Conservation (phyloP, 2,329 filamentous ascomycete genomes). For the Gyromitra esculenta region DNA sequence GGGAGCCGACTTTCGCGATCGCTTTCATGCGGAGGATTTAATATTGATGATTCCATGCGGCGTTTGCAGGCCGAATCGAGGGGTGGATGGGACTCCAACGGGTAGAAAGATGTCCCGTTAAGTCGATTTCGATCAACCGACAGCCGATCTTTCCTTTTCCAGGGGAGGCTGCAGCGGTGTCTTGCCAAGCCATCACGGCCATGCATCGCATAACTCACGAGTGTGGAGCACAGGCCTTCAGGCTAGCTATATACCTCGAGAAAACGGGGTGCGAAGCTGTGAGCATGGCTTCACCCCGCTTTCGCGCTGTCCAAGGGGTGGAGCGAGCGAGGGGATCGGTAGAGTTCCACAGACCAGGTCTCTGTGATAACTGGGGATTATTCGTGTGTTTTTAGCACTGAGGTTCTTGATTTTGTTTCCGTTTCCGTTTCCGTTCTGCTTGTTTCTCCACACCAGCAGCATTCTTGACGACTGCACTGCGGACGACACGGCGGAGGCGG, state of each 20-base stretch:
- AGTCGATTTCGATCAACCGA: constrained; percentile 14
- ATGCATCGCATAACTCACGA: constrained; percentile 46
- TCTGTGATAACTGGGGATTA: constrained; percentile 21
- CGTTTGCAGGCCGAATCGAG: constrained; percentile 34
- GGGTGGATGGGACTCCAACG: constrained; percentile 6
- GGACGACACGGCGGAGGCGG: constrained; percentile 20
- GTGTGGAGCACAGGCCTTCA: constrained; percentile 43
- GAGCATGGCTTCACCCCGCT: constrained; percentile 44
- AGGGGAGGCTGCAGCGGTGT: constrained; percentile 30
- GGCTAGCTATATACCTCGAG: constrained; percentile 22
- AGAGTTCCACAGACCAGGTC: constrained; percentile 40
- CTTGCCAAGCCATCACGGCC: constrained; percentile 43
- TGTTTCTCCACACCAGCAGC: constrained; percentile 7
- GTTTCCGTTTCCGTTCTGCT: background rate
- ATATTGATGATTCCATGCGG: constrained; percentile 30
- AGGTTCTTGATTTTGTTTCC: constrained; percentile 5
- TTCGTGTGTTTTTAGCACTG: constrained; percentile 23
- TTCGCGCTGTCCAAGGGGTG: constrained; percentile 5
- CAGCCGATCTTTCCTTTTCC: constrained; percentile 36
- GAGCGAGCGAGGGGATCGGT: constrained; percentile 19
- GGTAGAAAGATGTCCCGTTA: constrained; percentile 41
- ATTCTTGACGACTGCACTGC: constrained; percentile 13
- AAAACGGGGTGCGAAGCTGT: constrained; percentile 35
- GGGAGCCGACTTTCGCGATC: constrained; percentile 37
- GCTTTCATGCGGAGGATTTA: constrained; percentile 44